Base-by-base conservation (phyloP, 768 basidiomycete species). In the Agaricus bisporus region DNA sequence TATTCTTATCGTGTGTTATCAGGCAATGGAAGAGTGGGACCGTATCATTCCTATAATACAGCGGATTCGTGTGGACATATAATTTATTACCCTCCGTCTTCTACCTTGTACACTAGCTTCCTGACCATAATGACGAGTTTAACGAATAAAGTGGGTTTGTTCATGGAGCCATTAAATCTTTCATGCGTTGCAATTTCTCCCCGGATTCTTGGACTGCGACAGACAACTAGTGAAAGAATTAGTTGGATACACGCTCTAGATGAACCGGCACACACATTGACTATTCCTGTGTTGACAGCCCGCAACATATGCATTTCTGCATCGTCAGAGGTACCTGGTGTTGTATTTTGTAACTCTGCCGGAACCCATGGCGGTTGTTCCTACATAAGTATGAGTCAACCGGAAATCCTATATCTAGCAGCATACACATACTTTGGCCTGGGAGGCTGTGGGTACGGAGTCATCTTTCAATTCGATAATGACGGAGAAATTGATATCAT, bases 11-110 rank as follows among this genome's bases (percentile, higher is more conserved):
- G 4, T 28, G n/a, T 4, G 37, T 38, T 29, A 48, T 17, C 59
- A 92, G 87, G 84, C 91, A 51, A 94, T 95, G 89, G 92, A 98
- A 61, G 94, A 98, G 68, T 98, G 93, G 94, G 94, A 98, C 51
- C 78, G 88, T 69, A 88, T 95, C 65, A 92, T 94, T 77, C 90
- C 93, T 61, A 74, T 93, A 61, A 85, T 95, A 64, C 91, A 95
- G 69, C 88, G 91, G 52, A 95, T 95, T 73, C 85, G 91, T 51
- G 93, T 95, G 71, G 92, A 94, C 70, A 83, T 91, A 65, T 91
- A 80, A 73, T 56, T 57, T 57, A 44, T 48, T 46, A 58, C 41
- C 56, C 48, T 35, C 50, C 58, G 39, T 54, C 55, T 41, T 42
- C 45, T 51, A 55, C 57, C 62, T 61, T 65, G 60, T 66, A 64